Evolutionary conservation across 2,329 filamentous ascomycete genomes (phyloP).

Genomic region (Fonsecaea multimorphosa): DNA sequence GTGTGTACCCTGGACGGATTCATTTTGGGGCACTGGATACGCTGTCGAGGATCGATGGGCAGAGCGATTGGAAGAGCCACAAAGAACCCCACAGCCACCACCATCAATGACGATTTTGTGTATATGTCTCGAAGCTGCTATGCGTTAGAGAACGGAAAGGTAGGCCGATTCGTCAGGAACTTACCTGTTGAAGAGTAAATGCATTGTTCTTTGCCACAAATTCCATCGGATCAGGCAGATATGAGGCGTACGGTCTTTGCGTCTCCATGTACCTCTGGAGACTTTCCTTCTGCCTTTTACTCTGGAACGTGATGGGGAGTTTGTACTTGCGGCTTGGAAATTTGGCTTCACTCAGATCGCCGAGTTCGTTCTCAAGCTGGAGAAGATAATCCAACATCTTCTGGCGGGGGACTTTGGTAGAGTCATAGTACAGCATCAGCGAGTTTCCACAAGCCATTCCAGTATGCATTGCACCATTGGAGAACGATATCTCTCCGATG

Average conservation of each 20-base stretch:
- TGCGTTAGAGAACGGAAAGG: constrained; percentile 11
- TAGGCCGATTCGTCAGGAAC: background rate
- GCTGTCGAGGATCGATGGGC: constrained; percentile 61
- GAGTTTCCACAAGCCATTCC: constrained; percentile 59
- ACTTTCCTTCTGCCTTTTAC: constrained; percentile 51
- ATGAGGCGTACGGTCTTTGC: constrained; percentile 65
- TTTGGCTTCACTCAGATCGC: constrained; percentile 49
- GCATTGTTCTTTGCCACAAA: constrained; percentile 64
- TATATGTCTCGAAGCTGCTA: constrained; percentile 57
- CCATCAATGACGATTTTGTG: constrained; percentile 58
- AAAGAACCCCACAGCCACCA: constrained; percentile 63
- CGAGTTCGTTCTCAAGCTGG: constrained; percentile 48
- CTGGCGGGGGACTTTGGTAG: constrained; percentile 47
- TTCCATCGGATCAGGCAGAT: constrained; percentile 66
- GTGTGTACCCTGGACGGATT: constrained; percentile 64
- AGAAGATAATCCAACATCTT: constrained; percentile 48
- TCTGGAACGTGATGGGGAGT: constrained; percentile 54
- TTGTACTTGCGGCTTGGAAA: constrained; percentile 54
- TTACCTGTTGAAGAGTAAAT: constrained; percentile 51
- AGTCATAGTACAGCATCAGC: constrained; percentile 55
- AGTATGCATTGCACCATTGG: constrained; percentile 52
- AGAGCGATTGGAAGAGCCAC: constrained; percentile 60
- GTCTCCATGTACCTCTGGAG: constrained; percentile 67
- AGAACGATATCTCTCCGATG: constrained; percentile 46
- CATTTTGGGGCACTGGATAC: constrained; percentile 62